These are phyloP conservation scores for Colletotrichum sp. DNA, from an alignment of 2,329 filamentous ascomycete species.

Conservation along the genomic window DNA sequence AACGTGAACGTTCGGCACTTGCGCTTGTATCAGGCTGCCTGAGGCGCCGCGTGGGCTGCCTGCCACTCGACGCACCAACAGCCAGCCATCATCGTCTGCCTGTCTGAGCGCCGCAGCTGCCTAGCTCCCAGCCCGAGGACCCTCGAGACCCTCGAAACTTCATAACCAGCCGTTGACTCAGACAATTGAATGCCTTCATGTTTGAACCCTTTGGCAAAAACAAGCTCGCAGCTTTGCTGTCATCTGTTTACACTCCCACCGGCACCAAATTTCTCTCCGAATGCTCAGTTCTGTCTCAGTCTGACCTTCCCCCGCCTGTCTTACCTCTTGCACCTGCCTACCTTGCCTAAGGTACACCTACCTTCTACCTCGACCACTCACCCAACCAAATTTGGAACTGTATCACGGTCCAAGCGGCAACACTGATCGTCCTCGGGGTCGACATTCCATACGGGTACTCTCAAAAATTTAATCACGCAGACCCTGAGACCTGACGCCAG, in stretches of 20 bases:
- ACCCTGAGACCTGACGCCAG: not conserved
- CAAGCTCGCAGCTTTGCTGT: not conserved
- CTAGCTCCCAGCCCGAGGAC: not conserved
- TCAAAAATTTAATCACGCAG: not conserved
- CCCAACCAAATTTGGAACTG: not conserved
- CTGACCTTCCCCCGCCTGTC: not conserved
- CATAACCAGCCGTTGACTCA: not conserved
- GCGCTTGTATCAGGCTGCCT: not conserved
- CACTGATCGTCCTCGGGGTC: not conserved
- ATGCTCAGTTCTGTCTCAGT: not conserved
- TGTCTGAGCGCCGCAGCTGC: conserved; percentile 13
- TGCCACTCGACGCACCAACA: not conserved
- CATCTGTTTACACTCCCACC: not conserved
- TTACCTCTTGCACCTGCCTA: not conserved
- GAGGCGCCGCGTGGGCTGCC: not conserved
- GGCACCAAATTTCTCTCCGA: not conserved
- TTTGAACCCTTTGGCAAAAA: not conserved
- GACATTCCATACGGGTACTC: not conserved
- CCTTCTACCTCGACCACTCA: not conserved
- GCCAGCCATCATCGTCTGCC: not conserved
- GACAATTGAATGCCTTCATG: not conserved
- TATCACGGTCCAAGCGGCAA: not conserved
- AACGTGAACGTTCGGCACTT: not conserved
- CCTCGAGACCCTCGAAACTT: not conserved
- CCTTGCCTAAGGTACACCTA: too few species aligned